Evolutionary conservation across 2,329 filamentous ascomycete species (phyloP).

Genomic region (Pezicula neosporulosa): DNA sequence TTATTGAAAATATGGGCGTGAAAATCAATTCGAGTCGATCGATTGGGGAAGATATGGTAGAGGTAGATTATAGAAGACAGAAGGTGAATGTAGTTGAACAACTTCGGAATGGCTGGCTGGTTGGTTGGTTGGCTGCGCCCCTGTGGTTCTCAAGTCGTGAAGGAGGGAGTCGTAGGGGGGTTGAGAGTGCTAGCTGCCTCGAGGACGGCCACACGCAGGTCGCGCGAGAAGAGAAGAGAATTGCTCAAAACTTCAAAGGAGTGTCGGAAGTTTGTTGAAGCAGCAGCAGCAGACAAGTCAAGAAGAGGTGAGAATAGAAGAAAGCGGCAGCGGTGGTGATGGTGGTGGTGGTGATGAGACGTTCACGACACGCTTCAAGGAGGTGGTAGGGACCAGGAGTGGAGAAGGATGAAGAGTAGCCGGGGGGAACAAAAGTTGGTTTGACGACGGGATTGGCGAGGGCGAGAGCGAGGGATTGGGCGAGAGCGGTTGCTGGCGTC

Average conservation of each 20-base stretch:
- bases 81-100: conserved; percentile 7
- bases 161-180: conserved; percentile 1
- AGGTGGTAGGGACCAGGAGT: conserved; percentile 2
- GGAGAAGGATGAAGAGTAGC: conserved; percentile 7
- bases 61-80: conserved; percentile 4
- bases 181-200: conserved; percentile 7
- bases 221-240: conserved; percentile 10
- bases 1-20: conserved; percentile 13
- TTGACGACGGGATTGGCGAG: background rate
- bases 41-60: conserved; percentile 9
- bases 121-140: conserved; percentile 5
- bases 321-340: conserved; percentile 6
- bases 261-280: conserved; percentile 2
- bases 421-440: conserved; percentile 8
- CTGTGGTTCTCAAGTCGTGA: background rate
- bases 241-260: conserved; percentile 8
- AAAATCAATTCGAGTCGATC: conserved; percentile 19
- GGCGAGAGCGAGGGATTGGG: background rate
- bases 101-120: conserved; percentile 19
- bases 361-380: no score
- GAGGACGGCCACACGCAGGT: conserved; percentile 4
- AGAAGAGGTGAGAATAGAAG: conserved; percentile 15
- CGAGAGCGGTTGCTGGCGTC: background rate
- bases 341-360: background rate
- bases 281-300: conserved; percentile 10